A percentile compares a stretch with the other conserved stretches of the same genome.
Evolutionary conservation across 2,329 filamentous ascomycete species (phyloP).

Genomic region (Xylaria sp.): DNA sequence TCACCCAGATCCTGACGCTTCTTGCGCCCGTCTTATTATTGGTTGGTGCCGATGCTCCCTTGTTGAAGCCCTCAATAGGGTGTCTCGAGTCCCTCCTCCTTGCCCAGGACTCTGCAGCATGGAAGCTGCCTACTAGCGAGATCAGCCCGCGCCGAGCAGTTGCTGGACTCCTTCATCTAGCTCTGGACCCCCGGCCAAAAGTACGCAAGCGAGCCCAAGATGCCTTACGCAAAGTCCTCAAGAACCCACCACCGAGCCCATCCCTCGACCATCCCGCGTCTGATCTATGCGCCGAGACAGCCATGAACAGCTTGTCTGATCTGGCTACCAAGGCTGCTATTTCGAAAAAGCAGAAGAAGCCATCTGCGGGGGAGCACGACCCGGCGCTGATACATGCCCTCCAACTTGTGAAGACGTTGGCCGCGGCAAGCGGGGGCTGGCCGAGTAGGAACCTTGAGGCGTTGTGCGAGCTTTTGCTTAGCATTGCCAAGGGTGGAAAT

Average conservation of each 20-base stretch:
- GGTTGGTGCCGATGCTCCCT: slow-evolving; percentile 84
- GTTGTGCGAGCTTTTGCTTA: slow-evolving; percentile 87
- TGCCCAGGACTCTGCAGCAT: slow-evolving; percentile 87
- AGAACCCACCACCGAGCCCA: slow-evolving; percentile 88
- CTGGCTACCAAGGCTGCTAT: slow-evolving; percentile 71
- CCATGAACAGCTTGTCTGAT: slow-evolving; percentile 81
- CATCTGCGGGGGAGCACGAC: slow-evolving; percentile 72
- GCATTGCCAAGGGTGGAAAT: slow-evolving; percentile 89
- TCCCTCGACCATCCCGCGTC: slow-evolving; percentile 94
- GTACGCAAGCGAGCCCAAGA: slow-evolving; percentile 94
- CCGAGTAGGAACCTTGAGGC: slow-evolving; percentile 95
- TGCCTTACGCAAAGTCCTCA: slow-evolving; percentile 83
- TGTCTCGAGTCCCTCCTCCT: slow-evolving; percentile 91
- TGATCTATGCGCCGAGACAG: slow-evolving; percentile 95
- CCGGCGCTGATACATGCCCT: slow-evolving; percentile 90
- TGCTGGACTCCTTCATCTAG: slow-evolving; percentile 84
- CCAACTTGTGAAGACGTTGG: slow-evolving; percentile 91
- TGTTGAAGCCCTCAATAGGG: slow-evolving; percentile 88
- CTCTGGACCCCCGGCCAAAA: slow-evolving; percentile 90
- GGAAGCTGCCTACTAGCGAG: slow-evolving; percentile 85
- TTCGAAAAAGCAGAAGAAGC: slow-evolving; percentile 76
- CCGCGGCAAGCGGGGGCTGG: slow-evolving; percentile 90
- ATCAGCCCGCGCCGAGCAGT: slow-evolving; percentile 89
- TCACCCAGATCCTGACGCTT: slow-evolving; percentile 88
- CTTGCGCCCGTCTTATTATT: slow-evolving; percentile 86